Evolutionary conservation across 192 early-diverging fungal genomes (phyloP).

Genomic region (Neocallimastix lanati): DNA sequence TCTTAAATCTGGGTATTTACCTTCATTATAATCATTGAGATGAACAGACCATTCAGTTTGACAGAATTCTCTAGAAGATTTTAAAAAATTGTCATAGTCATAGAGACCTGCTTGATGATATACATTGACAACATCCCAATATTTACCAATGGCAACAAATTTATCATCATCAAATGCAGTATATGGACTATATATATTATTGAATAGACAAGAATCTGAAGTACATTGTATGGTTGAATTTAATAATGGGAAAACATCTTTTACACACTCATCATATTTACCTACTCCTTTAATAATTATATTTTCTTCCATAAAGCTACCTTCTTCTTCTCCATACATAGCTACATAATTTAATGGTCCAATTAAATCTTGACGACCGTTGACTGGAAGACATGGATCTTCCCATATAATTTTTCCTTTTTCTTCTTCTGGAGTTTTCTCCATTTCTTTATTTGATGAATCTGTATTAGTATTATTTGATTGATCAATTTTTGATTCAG

Average conservation of each 20-base stretch:
- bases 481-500: no score
- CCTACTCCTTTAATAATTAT: slow-evolving; percentile 15
- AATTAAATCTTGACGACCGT: neutral
- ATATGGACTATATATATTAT: slow-evolving; percentile 76
- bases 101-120: slow-evolving; percentile 63
- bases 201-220: slow-evolving; percentile 73
- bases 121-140: slow-evolving; percentile 83
- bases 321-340: neutral
- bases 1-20: slow-evolving; percentile 13
- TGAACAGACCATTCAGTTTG: slow-evolving; percentile 44
- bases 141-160: slow-evolving; percentile 88
- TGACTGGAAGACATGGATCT: neutral
- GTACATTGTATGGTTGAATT: slow-evolving; percentile 61
- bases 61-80: slow-evolving; percentile 54
- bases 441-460: no score
- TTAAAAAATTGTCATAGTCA: slow-evolving; percentile 47
- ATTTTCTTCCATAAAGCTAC: neutral
- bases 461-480: no score
- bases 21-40: slow-evolving; percentile 4
- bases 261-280: slow-evolving; percentile 15
- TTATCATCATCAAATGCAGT: slow-evolving; percentile 3
- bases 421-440: neutral
- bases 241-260: slow-evolving; percentile 32
- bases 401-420: neutral
- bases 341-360: neutral